Evolutionary conservation across 768 basidiomycete genomes (phyloP).

Genomic region (Steccherinum ochraceum): DNA sequence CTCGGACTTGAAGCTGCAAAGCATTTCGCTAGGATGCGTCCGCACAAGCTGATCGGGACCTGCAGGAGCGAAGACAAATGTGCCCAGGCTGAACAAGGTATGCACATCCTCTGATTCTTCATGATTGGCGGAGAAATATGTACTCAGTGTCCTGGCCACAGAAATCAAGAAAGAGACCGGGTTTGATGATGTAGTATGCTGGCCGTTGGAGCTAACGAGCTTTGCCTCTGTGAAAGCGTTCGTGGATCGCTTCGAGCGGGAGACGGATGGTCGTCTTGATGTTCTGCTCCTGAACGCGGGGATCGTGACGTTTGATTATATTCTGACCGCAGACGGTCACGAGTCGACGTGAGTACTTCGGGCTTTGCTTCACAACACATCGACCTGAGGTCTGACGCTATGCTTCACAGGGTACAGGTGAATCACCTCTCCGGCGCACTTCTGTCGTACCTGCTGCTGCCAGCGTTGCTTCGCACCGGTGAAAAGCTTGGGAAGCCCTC

Average conservation of each 20-base stretch:
- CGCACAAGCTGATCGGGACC: constrained; percentile 31
- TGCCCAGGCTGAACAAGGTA: constrained; percentile 29
- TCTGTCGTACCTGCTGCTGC: constrained; percentile 35
- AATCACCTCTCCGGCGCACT: constrained; percentile 37
- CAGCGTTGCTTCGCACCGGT: constrained; percentile 35
- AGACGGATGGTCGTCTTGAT: constrained; percentile 18
- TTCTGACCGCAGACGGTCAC: constrained; percentile 22
- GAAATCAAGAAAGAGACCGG: constrained; percentile 15
- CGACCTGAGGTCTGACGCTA: not conserved
- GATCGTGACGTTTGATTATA: constrained; percentile 14
- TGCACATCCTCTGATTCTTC: constrained; percentile 7
- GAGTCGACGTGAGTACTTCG: constrained; percentile 18
- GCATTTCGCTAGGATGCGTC: constrained; percentile 39
- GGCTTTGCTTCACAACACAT: not conserved
- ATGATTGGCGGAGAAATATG: not conserved
- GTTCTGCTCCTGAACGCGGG: constrained; percentile 23
- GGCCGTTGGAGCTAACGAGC: constrained; percentile 18
- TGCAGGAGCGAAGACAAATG: constrained; percentile 32
- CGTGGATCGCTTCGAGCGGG: constrained; percentile 14
- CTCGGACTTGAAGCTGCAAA: constrained; percentile 41
- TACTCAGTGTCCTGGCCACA: constrained; percentile 16
- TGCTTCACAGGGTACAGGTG: constrained; percentile 36
- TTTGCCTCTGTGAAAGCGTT: constrained; percentile 22
- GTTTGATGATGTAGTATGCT: constrained; percentile 10
- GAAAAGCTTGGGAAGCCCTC: not conserved